Evolutionary conservation across 345 rosid genomes (phyloP).

Genomic region (Moricandia moricandioides): DNA sequence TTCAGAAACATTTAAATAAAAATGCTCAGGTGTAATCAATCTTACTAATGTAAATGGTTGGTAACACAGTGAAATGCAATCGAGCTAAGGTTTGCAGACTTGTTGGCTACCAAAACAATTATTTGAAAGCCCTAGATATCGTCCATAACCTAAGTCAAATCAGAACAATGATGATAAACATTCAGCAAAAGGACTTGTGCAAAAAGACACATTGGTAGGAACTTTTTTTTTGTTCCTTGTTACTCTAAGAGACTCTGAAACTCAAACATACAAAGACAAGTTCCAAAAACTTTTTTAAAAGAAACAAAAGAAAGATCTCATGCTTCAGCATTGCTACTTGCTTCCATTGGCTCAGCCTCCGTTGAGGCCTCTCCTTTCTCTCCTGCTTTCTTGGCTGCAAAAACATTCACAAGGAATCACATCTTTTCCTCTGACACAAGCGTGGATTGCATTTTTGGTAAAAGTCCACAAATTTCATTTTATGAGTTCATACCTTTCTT

Average conservation of each 20-base stretch:
- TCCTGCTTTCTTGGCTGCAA: conserved; percentile 83
- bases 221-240: background rate
- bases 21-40: no score
- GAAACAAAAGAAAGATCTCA: conserved; percentile 28
- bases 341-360: conserved; percentile 68
- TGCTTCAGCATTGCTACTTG: conserved; percentile 45
- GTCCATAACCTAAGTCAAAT: background rate
- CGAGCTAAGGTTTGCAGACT: no score
- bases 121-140: background rate
- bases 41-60: no score
- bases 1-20: no score
- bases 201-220: conserved; percentile 39
- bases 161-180: conserved; percentile 39
- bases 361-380: conserved; percentile 57
- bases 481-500: conserved; percentile 64
- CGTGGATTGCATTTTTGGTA: no score
- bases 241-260: conserved; percentile 13
- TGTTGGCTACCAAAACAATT: background rate
- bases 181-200: conserved; percentile 52
- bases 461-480: background rate
- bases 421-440: no score
- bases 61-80: background rate
- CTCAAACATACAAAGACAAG: conserved; percentile 37
- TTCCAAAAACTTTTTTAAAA: conserved; percentile 51
- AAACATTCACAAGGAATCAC: background rate